Evolutionary conservation across 768 basidiomycete species (phyloP).

Genomic region (Tephrocybe sp.): DNA sequence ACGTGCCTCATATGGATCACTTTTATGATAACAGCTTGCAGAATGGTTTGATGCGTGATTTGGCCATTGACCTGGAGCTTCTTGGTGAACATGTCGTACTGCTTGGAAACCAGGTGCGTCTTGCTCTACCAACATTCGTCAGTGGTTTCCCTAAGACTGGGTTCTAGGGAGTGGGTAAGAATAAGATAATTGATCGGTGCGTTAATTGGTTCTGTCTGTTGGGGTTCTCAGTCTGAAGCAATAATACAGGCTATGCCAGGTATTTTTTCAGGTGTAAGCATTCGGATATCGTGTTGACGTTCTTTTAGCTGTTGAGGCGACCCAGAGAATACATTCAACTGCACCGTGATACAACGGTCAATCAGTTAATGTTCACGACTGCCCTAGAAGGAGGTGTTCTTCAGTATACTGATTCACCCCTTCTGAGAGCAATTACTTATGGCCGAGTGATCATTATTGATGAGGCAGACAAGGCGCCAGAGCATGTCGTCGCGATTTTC

Average conservation of each 20-base stretch:
- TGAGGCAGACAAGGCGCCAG: constrained; percentile 73
- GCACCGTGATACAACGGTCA: constrained; percentile 70
- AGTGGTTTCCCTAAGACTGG: neutral
- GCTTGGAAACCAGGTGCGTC: constrained; percentile 62
- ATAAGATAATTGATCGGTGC: constrained; percentile 65
- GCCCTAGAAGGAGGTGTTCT: constrained; percentile 57
- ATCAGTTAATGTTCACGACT: constrained; percentile 70
- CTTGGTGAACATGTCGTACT: constrained; percentile 65
- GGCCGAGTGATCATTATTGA: constrained; percentile 71
- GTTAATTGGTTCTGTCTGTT: constrained; percentile 12
- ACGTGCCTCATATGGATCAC: constrained; percentile 68
- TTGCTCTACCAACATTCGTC: neutral
- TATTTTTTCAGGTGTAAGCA: constrained; percentile 18
- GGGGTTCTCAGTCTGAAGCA: neutral
- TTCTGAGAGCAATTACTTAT: constrained; percentile 59
- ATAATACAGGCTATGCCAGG: constrained; percentile 51
- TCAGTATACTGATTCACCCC: constrained; percentile 63
- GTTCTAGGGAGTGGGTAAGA: constrained; percentile 65
- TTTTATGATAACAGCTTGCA: constrained; percentile 73
- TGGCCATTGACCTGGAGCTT: constrained; percentile 62
- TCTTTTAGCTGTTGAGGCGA: constrained; percentile 50
- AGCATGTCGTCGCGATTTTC: constrained; percentile 73
- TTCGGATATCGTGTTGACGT: neutral
- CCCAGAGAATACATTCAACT: constrained; percentile 72
- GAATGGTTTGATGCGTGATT: constrained; percentile 64